A percentile compares a stretch with the other conserved stretches of the same genome.
Evolutionary conservation across 352 stramenopile genomes (phyloP).

Genomic region (Blastocystis sp.): DNA sequence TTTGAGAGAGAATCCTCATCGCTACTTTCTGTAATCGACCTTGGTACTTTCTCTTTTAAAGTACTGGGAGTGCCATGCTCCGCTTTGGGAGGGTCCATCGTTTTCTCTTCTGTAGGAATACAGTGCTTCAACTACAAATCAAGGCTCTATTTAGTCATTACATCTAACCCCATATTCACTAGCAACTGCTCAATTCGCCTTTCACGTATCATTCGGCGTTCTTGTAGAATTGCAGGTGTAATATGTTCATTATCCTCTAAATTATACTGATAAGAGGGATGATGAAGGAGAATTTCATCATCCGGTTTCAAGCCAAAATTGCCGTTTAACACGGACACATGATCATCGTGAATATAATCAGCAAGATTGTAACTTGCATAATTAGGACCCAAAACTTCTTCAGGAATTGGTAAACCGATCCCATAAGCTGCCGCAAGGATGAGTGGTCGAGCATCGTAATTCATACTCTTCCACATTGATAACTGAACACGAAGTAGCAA

Average conservation of each 20-base stretch:
- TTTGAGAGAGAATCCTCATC: constrained; percentile 9
- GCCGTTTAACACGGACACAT: constrained; percentile 24
- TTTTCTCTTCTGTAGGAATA: constrained; percentile 40
- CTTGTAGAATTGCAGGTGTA: constrained; percentile 16
- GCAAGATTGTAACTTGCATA: constrained; percentile 50
- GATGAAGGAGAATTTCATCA: constrained; percentile 28
- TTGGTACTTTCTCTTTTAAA: not conserved
- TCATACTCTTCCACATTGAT: constrained; percentile 53
- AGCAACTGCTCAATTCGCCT: constrained; percentile 41
- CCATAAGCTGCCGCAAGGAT: constrained; percentile 44
- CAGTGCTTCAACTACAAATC: constrained; percentile 48
- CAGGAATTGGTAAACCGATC: constrained; percentile 44
- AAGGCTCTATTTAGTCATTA: not conserved
- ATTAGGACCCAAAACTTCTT: constrained; percentile 50
- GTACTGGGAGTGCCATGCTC: not conserved
- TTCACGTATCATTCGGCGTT: not conserved
- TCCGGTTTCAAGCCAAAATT: constrained; percentile 8
- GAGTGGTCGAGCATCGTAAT: constrained; percentile 36
- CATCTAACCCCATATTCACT: constrained; percentile 31
- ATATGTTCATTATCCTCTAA: constrained; percentile 15
- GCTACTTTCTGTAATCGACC: not conserved
- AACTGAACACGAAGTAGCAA: constrained; percentile 39
- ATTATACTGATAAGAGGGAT: constrained; percentile 1
- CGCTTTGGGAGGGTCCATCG: not conserved
- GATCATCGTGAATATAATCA: constrained; percentile 43